phyloP scores from a whole-genome alignment of 1,284 basidiomycete species.

The Irpex sp. region DNA sequence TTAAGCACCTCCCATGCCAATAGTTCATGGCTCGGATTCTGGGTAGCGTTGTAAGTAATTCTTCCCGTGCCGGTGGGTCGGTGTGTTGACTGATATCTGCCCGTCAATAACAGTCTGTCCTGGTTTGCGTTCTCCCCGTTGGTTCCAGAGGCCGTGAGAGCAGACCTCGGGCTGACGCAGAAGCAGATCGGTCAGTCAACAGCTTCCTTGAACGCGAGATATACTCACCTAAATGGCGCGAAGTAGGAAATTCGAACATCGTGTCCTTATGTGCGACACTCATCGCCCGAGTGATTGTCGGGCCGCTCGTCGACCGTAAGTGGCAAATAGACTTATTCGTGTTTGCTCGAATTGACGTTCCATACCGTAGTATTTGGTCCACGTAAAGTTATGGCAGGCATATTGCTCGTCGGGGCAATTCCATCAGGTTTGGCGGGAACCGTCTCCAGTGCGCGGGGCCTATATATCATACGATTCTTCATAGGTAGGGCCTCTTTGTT shows the following conservation, averaged over 20 bases:
- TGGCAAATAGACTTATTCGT: not conserved
- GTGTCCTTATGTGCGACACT: conserved; percentile 52
- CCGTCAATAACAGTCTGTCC: conserved; percentile 35
- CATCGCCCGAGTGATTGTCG: conserved; percentile 50
- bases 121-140: conserved; percentile 70
- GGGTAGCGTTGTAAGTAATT: conserved; percentile 34
- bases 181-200: conserved; percentile 36
- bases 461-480: conserved; percentile 52
- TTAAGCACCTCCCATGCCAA: not conserved
- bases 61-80: not conserved
- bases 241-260: conserved; percentile 52
- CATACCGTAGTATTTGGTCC: conserved; percentile 42
- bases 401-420: conserved; percentile 59
- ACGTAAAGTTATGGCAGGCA: conserved; percentile 55
- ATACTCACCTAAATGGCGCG: not conserved
- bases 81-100: not conserved
- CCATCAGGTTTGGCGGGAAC: conserved; percentile 63
- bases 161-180: conserved; percentile 48
- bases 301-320: conserved; percentile 53
- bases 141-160: conserved; percentile 56
- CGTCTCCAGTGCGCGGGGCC: conserved; percentile 36
- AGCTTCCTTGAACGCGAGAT: not conserved
- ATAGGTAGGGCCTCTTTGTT: conserved; percentile 29
- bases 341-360: too few relatives aligned
- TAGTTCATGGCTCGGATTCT: conserved; percentile 45